A percentile compares a stretch with the other conserved stretches of the same genome.
phyloP scores from a whole-genome alignment of 768 basidiomycete genomes.

The Sarcomyxa edulis region DNA sequence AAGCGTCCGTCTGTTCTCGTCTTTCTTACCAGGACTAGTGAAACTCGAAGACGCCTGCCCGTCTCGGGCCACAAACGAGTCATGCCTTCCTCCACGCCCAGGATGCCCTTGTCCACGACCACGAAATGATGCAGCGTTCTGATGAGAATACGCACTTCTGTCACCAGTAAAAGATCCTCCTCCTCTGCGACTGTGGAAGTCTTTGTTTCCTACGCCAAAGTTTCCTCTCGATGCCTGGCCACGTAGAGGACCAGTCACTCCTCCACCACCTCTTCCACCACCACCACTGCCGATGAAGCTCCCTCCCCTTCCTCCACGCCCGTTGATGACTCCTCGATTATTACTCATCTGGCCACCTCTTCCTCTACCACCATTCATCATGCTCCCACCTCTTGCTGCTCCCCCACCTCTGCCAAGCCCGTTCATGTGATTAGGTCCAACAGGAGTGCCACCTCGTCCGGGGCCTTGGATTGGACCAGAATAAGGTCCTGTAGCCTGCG shows the following conservation, averaged over 20 bases:
- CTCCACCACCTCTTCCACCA: slow-evolving; percentile 40
- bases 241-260: slow-evolving; percentile 43
- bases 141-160: slow-evolving; percentile 32
- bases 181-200: slow-evolving; percentile 60
- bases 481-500: slow-evolving; percentile 31
- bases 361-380: slow-evolving; percentile 32
- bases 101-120: slow-evolving; percentile 59
- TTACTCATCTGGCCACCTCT: slow-evolving; percentile 26
- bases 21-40: slow-evolving; percentile 63
- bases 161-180: slow-evolving; percentile 47
- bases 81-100: slow-evolving; percentile 31
- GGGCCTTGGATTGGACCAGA: slow-evolving; percentile 24
- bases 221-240: slow-evolving; percentile 64
- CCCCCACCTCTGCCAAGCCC: slow-evolving; percentile 32
- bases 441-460: slow-evolving; percentile 33
- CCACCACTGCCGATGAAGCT: slow-evolving; percentile 27
- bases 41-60: slow-evolving; percentile 37
- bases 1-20: slow-evolving; percentile 86
- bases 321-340: slow-evolving; percentile 28
- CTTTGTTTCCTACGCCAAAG: slow-evolving; percentile 55
- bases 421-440: slow-evolving; percentile 28
- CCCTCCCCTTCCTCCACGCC: slow-evolving; percentile 34
- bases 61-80: slow-evolving; percentile 47
- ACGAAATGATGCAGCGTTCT: slow-evolving; percentile 43
- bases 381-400: slow-evolving; percentile 47